Base-by-base conservation (phyloP, 139 green algal species). In the Micractinium conductrix region DNA sequence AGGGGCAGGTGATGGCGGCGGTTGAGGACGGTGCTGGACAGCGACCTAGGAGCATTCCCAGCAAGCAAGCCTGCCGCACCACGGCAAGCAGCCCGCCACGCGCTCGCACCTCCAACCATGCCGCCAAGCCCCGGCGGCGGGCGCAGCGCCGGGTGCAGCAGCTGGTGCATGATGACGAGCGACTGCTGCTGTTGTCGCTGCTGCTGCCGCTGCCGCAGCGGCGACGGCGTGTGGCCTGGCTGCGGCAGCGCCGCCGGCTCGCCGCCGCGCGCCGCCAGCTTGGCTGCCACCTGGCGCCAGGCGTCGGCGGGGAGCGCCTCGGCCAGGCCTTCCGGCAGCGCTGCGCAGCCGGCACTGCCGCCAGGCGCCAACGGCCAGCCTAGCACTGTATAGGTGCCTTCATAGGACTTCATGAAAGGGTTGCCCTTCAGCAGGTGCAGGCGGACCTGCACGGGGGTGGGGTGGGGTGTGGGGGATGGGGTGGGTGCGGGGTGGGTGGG, bases 131-230 rank as follows among this genome's bases (percentile, higher is more conserved):
- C 71, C 4, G 43, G 43, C 2, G 71, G 71, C 22, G 71, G 71
- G 38, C 71, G 42, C 71, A 78, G 1, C 42, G 42, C 71, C 16
- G 71, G 71, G 43, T 78, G 71, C 71, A 78, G 10, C 28, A 24
- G 43, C 71, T 78, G 71, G 42, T 78, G 71, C 28, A 78, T 28
- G 44, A 78, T 78, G 43, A 78, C 71, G 0, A 78, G 43, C 1
- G 43, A 63, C 5, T 45, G 68, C 30, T 45, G 19, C 68, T 43
- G 68, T 22, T 69, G 62, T 28, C 37, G 62, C 62, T 69, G 62
- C 26, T 35, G 26, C 62, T 69, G 62, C 62, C 37, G 62, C 68
- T 74, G 68, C 68, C 50, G 68, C 17, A 16, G 21, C 38, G n/a
- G 70, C n/a, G n/a, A n/a, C 70, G 60, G 44, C 42, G 9, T n/a